phyloP scores from a whole-genome alignment of 768 basidiomycete genomes.

The Cytidiella melzeri region DNA sequence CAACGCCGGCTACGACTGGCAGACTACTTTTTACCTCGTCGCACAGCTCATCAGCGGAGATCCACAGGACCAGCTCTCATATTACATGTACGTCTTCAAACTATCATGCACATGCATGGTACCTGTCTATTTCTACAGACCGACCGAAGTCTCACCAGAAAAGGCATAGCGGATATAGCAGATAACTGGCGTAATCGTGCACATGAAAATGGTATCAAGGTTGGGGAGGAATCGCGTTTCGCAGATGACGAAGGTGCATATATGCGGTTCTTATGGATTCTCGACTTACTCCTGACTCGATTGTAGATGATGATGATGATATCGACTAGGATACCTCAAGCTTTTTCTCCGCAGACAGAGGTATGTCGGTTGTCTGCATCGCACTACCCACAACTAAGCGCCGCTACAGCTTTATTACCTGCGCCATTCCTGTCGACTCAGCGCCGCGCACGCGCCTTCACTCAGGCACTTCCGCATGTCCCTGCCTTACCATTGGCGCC shows the following conservation, averaged over 20 bases:
- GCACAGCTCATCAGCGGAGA: too few relatives aligned
- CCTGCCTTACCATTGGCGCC: constrained; percentile 24
- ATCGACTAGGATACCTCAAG: constrained; percentile 43
- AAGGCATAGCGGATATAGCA: constrained; percentile 52
- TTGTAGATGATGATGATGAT: constrained; percentile 45
- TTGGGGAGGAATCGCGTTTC: constrained; percentile 37
- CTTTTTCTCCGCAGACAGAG: constrained; percentile 31
- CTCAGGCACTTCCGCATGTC: constrained; percentile 48
- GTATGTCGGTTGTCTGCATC: constrained; percentile 6
- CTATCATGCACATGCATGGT: too few relatives aligned
- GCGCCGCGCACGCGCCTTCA: constrained; percentile 45
- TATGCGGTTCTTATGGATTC: constrained; percentile 12
- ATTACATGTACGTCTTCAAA: too few relatives aligned
- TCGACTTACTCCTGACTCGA: not conserved
- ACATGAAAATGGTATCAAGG: constrained; percentile 66
- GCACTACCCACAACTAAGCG: constrained; percentile 15
- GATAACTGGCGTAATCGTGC: constrained; percentile 70
- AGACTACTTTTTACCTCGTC: too few relatives aligned
- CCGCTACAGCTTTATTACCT: constrained; percentile 44
- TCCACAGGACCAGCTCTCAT: too few relatives aligned
- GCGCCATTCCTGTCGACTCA: constrained; percentile 51
- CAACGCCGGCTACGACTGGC: too few relatives aligned
- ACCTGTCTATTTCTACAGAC: too few relatives aligned
- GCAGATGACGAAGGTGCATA: constrained; percentile 44
- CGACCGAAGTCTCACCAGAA: too few relatives aligned